phyloP scores from a whole-genome alignment of 176 grass and related monocot species.

The Chrysopogon serrulatus region DNA sequence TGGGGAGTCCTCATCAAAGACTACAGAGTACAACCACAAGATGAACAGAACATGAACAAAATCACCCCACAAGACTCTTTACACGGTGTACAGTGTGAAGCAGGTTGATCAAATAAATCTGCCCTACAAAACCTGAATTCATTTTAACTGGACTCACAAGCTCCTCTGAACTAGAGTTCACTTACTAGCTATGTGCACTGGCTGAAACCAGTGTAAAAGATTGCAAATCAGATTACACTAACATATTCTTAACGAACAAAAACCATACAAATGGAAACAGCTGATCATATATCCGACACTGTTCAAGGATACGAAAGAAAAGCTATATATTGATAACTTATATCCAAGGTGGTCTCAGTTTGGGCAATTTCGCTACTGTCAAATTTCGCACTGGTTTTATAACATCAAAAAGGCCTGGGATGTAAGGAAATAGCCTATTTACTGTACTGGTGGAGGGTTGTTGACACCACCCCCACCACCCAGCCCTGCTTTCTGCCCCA shows the following conservation, averaged over 20 bases:
- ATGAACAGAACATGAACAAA: background rate
- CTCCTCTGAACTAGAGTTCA: background rate
- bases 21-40: background rate
- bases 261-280: background rate
- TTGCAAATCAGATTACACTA: background rate
- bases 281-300: background rate
- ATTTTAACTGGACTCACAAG: background rate
- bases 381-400: background rate
- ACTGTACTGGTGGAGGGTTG: constrained; percentile 38
- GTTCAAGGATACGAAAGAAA: background rate
- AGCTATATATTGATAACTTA: constrained; percentile 26
- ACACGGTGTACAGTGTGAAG: background rate
- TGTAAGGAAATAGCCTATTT: constrained; percentile 19
- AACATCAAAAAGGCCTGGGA: constrained; percentile 2
- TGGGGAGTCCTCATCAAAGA: background rate
- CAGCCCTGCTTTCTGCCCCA: constrained; percentile 82
- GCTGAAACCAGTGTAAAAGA: background rate
- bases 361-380: background rate
- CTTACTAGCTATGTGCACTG: background rate
- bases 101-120: background rate
- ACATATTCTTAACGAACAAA: background rate
- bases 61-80: background rate
- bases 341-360: constrained; percentile 7
- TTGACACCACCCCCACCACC: constrained; percentile 46
- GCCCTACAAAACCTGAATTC: background rate